phyloP scores from a whole-genome alignment of 768 basidiomycete genomes.

The Leccinum sublutescens region DNA sequence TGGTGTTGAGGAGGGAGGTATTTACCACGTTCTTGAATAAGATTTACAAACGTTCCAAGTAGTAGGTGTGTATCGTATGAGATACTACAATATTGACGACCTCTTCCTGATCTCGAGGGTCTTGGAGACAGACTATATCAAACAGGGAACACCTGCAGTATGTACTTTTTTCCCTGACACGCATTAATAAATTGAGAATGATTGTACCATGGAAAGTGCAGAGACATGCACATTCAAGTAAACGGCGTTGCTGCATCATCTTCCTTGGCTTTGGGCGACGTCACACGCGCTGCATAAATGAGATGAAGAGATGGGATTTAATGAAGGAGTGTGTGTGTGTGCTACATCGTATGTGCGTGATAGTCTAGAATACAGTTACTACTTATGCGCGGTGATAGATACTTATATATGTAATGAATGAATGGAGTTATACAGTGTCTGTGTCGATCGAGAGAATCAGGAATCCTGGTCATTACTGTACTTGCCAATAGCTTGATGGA shows the following conservation, averaged over 20 bases:
- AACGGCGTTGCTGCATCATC: not conserved
- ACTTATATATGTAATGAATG: not conserved
- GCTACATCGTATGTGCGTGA: not conserved
- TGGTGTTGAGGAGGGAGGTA: slow-evolving; percentile 57
- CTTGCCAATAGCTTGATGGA: not conserved
- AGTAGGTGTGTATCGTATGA: slow-evolving; percentile 29
- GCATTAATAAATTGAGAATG: too few relatives aligned
- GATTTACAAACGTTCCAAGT: slow-evolving; percentile 62
- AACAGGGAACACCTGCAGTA: too few relatives aligned
- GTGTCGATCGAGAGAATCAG: not conserved
- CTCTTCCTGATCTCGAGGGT: too few relatives aligned
- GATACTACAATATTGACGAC: too few relatives aligned
- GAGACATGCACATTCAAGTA: too few relatives aligned
- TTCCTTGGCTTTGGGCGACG: not conserved
- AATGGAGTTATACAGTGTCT: not conserved
- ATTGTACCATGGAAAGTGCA: too few relatives aligned
- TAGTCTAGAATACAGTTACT: not conserved
- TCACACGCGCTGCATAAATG: not conserved
- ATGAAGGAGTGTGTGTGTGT: not conserved
- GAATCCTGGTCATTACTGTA: not conserved
- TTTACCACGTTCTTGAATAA: slow-evolving; percentile 86
- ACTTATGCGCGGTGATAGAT: not conserved
- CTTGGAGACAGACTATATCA: too few relatives aligned
- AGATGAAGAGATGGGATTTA: not conserved
- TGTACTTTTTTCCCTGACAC: too few relatives aligned